These are phyloP conservation scores for Gyrodon lividus DNA, from an alignment of 768 basidiomycete species.

Conservation along the genomic window DNA sequence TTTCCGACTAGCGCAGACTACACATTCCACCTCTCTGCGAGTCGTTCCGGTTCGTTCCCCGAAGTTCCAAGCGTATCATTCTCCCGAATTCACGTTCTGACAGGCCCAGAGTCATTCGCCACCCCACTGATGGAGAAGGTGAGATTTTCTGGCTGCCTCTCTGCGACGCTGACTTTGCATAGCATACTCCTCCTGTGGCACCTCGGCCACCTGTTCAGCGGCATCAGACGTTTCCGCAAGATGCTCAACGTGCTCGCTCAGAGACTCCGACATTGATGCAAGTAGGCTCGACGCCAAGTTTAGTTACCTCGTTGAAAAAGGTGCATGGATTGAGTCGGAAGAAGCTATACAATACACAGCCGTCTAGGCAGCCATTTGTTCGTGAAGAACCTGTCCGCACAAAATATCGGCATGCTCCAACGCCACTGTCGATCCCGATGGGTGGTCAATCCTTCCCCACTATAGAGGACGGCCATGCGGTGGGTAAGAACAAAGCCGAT, in stretches of 20 bases:
- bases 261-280: conserved; percentile 15
- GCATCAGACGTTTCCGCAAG: conserved; percentile 31
- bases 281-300: conserved; percentile 39
- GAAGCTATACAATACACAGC: conserved; percentile 57
- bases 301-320: conserved; percentile 64
- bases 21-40: conserved; percentile 45
- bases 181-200: conserved; percentile 3
- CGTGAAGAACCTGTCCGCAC: conserved; percentile 46
- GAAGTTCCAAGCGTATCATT: conserved; percentile 1
- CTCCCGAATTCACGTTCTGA: neutral
- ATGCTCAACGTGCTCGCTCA: conserved; percentile 22
- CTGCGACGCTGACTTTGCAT: conserved; percentile 10
- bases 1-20: conserved; percentile 41
- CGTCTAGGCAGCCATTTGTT: conserved; percentile 51
- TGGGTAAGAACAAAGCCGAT: conserved; percentile 23
- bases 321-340: conserved; percentile 71
- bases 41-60: conserved; percentile 20
- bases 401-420: conserved; percentile 33
- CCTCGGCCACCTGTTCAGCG: conserved; percentile 23
- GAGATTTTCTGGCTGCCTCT: neutral
- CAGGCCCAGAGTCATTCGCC: conserved; percentile 12
- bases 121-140: conserved; percentile 15
- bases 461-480: conserved; percentile 18
- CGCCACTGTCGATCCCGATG: conserved; percentile 31
- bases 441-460: conserved; percentile 15